Evolutionary conservation across 768 basidiomycete species (phyloP).

Genomic region (Lentinula guzmanii): DNA sequence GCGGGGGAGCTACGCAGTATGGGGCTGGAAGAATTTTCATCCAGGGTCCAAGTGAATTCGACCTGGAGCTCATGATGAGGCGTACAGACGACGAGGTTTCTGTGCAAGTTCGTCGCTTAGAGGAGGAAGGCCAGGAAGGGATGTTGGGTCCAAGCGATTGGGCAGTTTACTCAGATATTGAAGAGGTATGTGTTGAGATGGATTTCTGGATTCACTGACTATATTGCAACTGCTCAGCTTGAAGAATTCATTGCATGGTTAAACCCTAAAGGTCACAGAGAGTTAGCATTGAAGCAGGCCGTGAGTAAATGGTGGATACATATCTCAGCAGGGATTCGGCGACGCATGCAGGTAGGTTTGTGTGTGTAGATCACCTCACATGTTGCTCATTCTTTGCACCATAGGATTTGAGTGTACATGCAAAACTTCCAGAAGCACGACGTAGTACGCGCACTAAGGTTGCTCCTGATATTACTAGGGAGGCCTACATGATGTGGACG

Average conservation of each 20-base stretch:
- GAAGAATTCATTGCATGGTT: slow-evolving; percentile 85
- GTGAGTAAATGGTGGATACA: slow-evolving; percentile 84
- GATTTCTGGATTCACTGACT: slow-evolving; percentile 8
- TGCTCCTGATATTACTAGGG: slow-evolving; percentile 61
- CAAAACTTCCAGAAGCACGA: slow-evolving; percentile 73
- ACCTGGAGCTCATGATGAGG: slow-evolving; percentile 63
- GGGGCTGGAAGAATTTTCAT: slow-evolving; percentile 89
- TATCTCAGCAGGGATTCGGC: slow-evolving; percentile 72
- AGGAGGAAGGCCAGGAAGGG: slow-evolving; percentile 79
- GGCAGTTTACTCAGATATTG: slow-evolving; percentile 84
- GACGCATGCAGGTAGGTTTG: slow-evolving; percentile 62
- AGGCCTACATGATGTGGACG: slow-evolving; percentile 86
- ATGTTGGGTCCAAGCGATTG: slow-evolving; percentile 75
- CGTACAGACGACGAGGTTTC: slow-evolving; percentile 54
- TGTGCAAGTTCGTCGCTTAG: slow-evolving; percentile 42
- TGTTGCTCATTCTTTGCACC: slow-evolving; percentile 10
- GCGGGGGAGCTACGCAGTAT: slow-evolving; percentile 74
- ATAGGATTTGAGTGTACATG: slow-evolving; percentile 65
- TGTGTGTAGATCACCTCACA: not conserved
- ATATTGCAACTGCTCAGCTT: slow-evolving; percentile 40
- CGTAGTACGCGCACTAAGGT: slow-evolving; percentile 69
- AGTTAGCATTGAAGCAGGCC: slow-evolving; percentile 69
- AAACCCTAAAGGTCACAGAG: slow-evolving; percentile 86
- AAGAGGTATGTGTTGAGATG: slow-evolving; percentile 58
- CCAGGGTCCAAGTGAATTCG: slow-evolving; percentile 86